Conservation (phyloP, 1,139 yeast species). For the Taphrina confusa region DNA sequence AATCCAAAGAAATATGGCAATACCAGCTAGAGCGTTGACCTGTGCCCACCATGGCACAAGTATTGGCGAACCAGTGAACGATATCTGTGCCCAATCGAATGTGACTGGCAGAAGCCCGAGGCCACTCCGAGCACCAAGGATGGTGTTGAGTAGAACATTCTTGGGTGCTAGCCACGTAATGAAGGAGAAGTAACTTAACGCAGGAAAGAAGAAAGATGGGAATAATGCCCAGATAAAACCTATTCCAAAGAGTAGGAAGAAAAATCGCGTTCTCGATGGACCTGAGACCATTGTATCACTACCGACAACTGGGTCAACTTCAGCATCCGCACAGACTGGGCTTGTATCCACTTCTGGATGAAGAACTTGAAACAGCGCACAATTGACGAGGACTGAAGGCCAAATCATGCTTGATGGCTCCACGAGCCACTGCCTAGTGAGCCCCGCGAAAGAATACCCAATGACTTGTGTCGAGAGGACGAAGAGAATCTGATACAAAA, state of each 20-base stretch:
- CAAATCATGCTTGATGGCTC: conserved; percentile 65
- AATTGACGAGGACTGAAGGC: conserved; percentile 50
- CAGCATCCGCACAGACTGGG: background rate
- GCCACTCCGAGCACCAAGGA: conserved; percentile 65
- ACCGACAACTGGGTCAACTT: conserved; percentile 51
- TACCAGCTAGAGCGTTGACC: conserved; percentile 54
- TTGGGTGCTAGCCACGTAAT: conserved; percentile 64
- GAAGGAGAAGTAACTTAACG: conserved; percentile 55
- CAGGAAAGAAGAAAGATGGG: conserved; percentile 57
- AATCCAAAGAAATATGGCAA: conserved; percentile 44
- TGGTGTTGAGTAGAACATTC: conserved; percentile 59
- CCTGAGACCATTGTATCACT: conserved; percentile 48
- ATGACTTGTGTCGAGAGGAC: conserved; percentile 53
- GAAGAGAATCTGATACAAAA: conserved; percentile 33
- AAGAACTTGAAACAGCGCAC: conserved; percentile 35
- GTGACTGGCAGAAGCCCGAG: conserved; percentile 64
- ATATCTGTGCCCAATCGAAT: conserved; percentile 62
- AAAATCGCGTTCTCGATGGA: conserved; percentile 43
- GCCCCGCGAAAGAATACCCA: conserved; percentile 67
- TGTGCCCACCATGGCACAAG: conserved; percentile 64
- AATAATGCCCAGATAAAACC: conserved; percentile 59
- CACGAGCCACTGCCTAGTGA: conserved; percentile 59
- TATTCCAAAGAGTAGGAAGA: conserved; percentile 45
- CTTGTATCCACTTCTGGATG: conserved; percentile 15
- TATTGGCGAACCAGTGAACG: conserved; percentile 59